Conservation (phyloP, 2,329 filamentous ascomycete species). For the Tolypocladium paradoxum region DNA sequence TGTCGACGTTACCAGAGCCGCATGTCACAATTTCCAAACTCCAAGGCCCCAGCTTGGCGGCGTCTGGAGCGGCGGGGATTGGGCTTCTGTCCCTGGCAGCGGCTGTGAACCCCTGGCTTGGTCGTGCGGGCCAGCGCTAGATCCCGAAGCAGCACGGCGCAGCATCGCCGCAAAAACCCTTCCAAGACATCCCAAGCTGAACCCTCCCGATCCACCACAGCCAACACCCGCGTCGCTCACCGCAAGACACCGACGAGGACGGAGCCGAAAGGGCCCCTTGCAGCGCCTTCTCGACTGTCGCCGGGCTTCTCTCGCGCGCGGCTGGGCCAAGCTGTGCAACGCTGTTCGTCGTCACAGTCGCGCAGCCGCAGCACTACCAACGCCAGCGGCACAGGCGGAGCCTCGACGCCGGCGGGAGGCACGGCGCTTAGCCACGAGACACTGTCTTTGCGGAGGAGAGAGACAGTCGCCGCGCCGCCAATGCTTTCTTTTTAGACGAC, state of each 20-base stretch:
- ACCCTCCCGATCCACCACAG: not conserved
- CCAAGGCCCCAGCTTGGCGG: not conserved
- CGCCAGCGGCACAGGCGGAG: not conserved
- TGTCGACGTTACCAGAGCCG: no score
- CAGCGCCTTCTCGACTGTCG: not conserved
- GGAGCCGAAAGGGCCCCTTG: not conserved
- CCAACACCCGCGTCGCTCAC: not conserved
- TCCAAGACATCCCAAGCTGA: not conserved
- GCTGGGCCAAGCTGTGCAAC: not conserved
- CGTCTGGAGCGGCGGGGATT: not conserved
- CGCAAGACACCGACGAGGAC: not conserved
- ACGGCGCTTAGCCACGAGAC: not conserved
- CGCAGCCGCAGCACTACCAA: not conserved
- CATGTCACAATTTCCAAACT: not conserved
- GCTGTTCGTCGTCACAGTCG: not conserved
- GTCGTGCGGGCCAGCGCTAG: not conserved
- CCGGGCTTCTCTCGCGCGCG: not conserved
- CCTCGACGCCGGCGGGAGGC: not conserved
- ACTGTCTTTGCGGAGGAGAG: not conserved
- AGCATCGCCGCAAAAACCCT: not conserved
- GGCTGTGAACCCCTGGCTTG: not conserved
- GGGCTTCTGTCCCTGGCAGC: not conserved
- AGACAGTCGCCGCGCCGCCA: slow-evolving; percentile 2
- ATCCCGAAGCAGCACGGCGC: not conserved
- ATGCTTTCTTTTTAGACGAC: slow-evolving; percentile 15